phyloP scores from a whole-genome alignment of 1,139 yeast species.

The Nadsonia commutata region DNA sequence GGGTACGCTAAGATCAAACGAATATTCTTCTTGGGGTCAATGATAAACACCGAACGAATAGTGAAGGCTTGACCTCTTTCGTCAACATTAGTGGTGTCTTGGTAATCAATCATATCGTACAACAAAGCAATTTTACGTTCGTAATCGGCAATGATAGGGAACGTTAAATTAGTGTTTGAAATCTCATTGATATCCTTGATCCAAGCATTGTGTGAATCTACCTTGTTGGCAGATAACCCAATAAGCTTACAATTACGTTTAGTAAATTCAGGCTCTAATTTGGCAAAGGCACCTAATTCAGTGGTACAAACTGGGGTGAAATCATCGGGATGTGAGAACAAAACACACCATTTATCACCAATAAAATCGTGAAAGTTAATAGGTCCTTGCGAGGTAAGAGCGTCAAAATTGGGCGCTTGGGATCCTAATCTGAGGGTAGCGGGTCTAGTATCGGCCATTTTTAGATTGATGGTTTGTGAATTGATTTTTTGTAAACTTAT shows the following conservation, averaged over 20 bases:
- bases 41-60: constrained; percentile 68
- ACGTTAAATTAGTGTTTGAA: constrained; percentile 47
- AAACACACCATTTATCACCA: constrained; percentile 62
- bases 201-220: constrained; percentile 65
- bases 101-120: constrained; percentile 69
- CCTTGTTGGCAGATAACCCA: constrained; percentile 63
- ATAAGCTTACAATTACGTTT: constrained; percentile 63
- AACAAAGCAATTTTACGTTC: constrained; percentile 50
- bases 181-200: constrained; percentile 71
- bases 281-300: constrained; percentile 77
- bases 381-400: constrained; percentile 61
- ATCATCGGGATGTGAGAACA: constrained; percentile 80
- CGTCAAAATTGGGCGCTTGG: constrained; percentile 65
- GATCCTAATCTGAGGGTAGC: constrained; percentile 38
- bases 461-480: too few relatives aligned
- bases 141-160: constrained; percentile 75
- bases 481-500: too few relatives aligned
- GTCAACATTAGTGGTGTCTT: constrained; percentile 46
- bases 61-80: constrained; percentile 49
- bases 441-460: neutral
- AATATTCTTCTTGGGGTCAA: constrained; percentile 65
- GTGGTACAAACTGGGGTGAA: constrained; percentile 87
- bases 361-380: constrained; percentile 64
- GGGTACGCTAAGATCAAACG: constrained; percentile 68
- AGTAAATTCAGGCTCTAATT: constrained; percentile 67